Conservation (phyloP, 345 rosid species). For the Syzygium aromaticum region DNA sequence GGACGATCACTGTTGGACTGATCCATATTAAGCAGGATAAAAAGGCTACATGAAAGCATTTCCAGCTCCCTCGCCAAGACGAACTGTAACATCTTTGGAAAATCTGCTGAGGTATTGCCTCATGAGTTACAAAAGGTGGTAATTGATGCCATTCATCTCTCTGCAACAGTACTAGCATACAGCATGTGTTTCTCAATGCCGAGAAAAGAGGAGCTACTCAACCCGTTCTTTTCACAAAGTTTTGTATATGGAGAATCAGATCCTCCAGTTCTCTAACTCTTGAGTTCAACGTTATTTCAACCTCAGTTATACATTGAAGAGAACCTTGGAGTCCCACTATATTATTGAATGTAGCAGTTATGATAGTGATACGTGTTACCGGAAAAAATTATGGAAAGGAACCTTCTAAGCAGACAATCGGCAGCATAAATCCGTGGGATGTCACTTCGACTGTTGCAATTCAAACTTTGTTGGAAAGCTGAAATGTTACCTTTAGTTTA, state of each 20-base stretch:
- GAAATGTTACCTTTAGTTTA: neutral
- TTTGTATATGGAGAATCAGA: neutral
- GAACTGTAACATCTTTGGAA: neutral
- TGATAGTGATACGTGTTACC: neutral
- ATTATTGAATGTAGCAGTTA: neutral
- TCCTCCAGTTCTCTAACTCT: neutral
- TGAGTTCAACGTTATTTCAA: neutral
- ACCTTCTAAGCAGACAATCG: neutral
- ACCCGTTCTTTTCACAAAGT: neutral
- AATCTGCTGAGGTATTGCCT: neutral
- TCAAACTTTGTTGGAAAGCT: neutral
- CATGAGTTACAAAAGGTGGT: neutral
- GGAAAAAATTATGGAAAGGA: neutral
- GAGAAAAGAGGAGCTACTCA: neutral
- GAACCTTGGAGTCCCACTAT: neutral
- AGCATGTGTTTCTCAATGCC: neutral
- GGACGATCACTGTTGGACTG: constrained; percentile 57
- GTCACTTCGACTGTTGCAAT: neutral
- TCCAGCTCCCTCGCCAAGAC: neutral
- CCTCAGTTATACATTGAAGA: neutral
- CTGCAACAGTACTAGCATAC: neutral
- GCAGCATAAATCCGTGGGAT: neutral
- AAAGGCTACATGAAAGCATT: neutral
- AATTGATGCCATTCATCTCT: neutral
- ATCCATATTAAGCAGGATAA: constrained; percentile 9